Evolutionary conservation across 768 basidiomycete species (phyloP), one percentile per base, ranked within the genome.

Genomic region (Mycena galericulata): DNA sequence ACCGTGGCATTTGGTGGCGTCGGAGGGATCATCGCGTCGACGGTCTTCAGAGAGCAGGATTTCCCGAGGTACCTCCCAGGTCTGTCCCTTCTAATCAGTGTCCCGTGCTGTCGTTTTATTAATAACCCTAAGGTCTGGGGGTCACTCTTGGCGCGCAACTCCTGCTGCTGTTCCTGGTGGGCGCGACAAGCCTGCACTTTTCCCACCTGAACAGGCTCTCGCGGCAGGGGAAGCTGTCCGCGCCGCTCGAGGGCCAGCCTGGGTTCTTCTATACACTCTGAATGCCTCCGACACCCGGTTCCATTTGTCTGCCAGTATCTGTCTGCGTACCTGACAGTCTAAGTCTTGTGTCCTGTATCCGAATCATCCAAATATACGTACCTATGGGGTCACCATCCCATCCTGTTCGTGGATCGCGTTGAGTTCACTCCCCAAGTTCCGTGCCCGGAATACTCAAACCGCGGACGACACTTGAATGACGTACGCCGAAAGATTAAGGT

Each of bases 1-100:
- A 83, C 80, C 11, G 78, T 84, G 22, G 78, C 80, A 12, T 75
- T 84, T 62, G 84, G 81, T 17, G 82, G 82, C 9, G 69, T 85
- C 34, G 84, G 84, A 10, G 85, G 84, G 12, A 81, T 85, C 51
- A 72, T 64, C 34, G 38, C 55, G n/a, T 53, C 67, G 30, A 83
- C 81, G 17, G 77, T 81, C 15, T 86, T 79, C 75, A 79, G 84
- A 29, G 74, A 80, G 18, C 69, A 81, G 71, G 85, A 86, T 69
- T 75, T 75, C 20, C 86, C 85, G 62, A 79, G 79, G 29, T 86
- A 85, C 70, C 75, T 82, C 59, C 85, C 85, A 62, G 84, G 84
- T 82, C 43, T 36, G 71, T 68, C 20, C n/a, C n/a, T 24, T 34
- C 41, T 22, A 50, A 22, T n/a, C 29, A 7, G 61, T 32, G 67